Base-by-base conservation (phyloP, 2,329 filamentous ascomycete genomes). In the Pseudogymnoascus sp. region DNA sequence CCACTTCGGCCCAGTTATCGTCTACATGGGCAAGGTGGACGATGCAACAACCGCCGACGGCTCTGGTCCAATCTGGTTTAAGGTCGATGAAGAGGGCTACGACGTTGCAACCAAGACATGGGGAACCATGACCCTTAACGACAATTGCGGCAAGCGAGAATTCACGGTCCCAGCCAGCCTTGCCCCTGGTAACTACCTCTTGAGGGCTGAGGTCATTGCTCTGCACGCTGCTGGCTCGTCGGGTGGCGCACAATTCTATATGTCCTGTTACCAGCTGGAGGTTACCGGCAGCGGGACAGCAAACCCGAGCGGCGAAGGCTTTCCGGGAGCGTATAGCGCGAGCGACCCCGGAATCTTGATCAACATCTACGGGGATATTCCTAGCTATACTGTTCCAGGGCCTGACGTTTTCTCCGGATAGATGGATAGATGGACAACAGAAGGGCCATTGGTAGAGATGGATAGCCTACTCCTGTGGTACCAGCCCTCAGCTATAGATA, bases 141-240 rank as follows among this genome's bases (percentile, higher is more conserved):
- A 28, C n/a, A 30, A 72, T 59, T 74, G 72, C 58, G 73, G 79
- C 28, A 79, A 76, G 73, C 69, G 72, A 57, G 76, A 75, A 63
- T 79, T 82, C 69, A 73, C 72, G 59, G 70, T 82, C 62, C 80
- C 80, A 45, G 67, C 72, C 30, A 79, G 76, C 70, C 74, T 82
- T 61, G 76, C 79, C 1, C 71, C 78, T 1, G 80, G 80, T 26
- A 74, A 82, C 57, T 82, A 82, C 64, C 74, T 83, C 23, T 72
- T 83, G 69, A 75, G 79, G 33, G 75, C 78, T 30, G 80, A 83
- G 72, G 72, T 79, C 45, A 71, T 80, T 39, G 79, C 79, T 5
- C 72, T 82, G 45, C 79, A 82, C 70, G 77, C 79, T 15, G 79
- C 79, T 13, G 69, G 70, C 61, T 67, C 62, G 10, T 61, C 62